Percentiles rank a stretch among this genome's conserved stretches.
Conservation (phyloP, 2,329 filamentous ascomycete species). For the Fusarium solani-melongenae region DNA sequence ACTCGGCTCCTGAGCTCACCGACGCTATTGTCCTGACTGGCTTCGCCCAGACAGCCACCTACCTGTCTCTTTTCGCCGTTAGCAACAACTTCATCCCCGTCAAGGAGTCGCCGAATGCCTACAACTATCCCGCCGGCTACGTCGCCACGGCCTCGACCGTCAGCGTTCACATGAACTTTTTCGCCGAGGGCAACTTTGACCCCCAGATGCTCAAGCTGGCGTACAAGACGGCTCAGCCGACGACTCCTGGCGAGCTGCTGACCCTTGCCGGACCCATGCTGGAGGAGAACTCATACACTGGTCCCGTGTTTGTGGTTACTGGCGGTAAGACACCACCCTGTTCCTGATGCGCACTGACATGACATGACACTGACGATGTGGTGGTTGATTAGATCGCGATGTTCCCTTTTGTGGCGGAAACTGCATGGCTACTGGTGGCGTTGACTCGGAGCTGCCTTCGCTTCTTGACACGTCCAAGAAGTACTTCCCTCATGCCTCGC, state of each 20-base stretch:
- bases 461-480: conserved; percentile 55
- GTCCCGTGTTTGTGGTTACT: conserved; percentile 69
- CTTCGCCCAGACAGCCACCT: conserved; percentile 62
- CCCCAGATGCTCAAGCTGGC: conserved; percentile 60
- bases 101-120: conserved; percentile 42
- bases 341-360: neutral
- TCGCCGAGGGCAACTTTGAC: conserved; percentile 66
- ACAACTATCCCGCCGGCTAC: conserved; percentile 62
- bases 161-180: conserved; percentile 64
- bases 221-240: conserved; percentile 63
- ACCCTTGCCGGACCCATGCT: conserved; percentile 59
- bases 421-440: conserved; percentile 59
- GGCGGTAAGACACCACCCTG: conserved; percentile 54
- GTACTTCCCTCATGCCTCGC: conserved; percentile 57
- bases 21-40: conserved; percentile 71
- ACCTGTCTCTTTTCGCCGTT: conserved; percentile 55
- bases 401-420: conserved; percentile 71
- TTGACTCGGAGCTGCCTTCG: conserved; percentile 49
- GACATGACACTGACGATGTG: conserved; percentile 14
- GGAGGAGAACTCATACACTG: conserved; percentile 55
- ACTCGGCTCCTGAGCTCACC: conserved; percentile 62
- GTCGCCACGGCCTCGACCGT: conserved; percentile 58
- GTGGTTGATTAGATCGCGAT: conserved; percentile 52
- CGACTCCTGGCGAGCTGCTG: conserved; percentile 68
- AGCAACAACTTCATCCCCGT: conserved; percentile 61